phyloP scores from a whole-genome alignment of 805 yeast species.

The Grigorovia yakushimaensis region DNA sequence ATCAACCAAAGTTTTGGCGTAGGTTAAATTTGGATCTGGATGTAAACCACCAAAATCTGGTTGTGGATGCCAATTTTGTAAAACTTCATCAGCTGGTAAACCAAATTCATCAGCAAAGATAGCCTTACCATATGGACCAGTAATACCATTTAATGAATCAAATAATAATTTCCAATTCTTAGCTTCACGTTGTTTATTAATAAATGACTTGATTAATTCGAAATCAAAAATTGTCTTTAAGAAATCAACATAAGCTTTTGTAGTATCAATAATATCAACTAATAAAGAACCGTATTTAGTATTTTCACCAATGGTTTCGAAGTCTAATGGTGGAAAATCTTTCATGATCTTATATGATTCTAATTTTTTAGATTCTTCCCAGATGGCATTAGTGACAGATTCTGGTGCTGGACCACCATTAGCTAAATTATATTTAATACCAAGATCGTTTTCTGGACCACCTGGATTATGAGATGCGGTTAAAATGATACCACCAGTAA shows the following conservation, averaged over 20 bases:
- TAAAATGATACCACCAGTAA: constrained; percentile 90
- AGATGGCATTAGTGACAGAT: constrained; percentile 80
- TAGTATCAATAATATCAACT: constrained; percentile 77
- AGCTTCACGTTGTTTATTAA: constrained; percentile 38
- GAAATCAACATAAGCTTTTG: constrained; percentile 66
- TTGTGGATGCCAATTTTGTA: constrained; percentile 71
- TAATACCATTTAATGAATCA: constrained; percentile 89
- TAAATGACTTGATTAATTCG: constrained; percentile 62
- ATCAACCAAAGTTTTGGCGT: constrained; percentile 79
- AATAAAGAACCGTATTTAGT: constrained; percentile 46
- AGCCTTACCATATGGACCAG: constrained; percentile 90
- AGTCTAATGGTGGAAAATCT: constrained; percentile 56
- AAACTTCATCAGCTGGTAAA: constrained; percentile 45
- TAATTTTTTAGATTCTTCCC: constrained; percentile 52
- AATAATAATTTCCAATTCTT: constrained; percentile 65
- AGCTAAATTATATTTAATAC: constrained; percentile 87
- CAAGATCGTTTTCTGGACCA: constrained; percentile 85
- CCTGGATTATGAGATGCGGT: constrained; percentile 98
- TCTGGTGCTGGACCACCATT: constrained; percentile 99
- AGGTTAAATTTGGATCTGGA: constrained; percentile 95
- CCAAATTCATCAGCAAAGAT: constrained; percentile 82
- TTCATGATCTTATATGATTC: constrained; percentile 48
- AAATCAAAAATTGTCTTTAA: constrained; percentile 84
- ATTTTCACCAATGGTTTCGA: constrained; percentile 44
- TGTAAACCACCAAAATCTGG: constrained; percentile 96